Evolutionary conservation across 306 rosid species (phyloP).

Genomic region (Cotoneaster glaucophyllus): DNA sequence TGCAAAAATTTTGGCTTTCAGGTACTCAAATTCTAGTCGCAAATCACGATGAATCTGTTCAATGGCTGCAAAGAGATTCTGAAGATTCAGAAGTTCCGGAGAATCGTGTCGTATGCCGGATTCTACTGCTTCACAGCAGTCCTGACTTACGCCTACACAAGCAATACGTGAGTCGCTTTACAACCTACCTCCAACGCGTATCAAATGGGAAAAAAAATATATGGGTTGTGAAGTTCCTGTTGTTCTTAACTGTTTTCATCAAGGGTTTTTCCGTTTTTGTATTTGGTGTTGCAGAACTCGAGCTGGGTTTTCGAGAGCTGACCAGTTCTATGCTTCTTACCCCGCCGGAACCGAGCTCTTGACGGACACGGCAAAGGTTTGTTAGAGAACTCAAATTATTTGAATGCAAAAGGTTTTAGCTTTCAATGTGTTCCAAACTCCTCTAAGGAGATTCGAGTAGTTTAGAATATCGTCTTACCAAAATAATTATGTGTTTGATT

Average conservation of each 20-base stretch:
- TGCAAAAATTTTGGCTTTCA: conserved; percentile 8
- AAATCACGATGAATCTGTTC: conserved; percentile 18
- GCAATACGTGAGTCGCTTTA: conserved; percentile 59
- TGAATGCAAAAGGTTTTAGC: no score
- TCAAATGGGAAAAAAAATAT: background rate
- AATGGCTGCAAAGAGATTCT: conserved; percentile 52
- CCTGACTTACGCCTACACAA: conserved; percentile 59
- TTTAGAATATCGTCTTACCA: no score
- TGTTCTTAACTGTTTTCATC: conserved; percentile 2
- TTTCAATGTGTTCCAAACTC: background rate
- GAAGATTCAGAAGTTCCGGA: conserved; percentile 78
- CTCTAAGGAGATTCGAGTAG: no score
- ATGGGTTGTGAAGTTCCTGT: background rate
- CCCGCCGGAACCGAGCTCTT: conserved; percentile 94
- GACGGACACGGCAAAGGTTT: conserved; percentile 74
- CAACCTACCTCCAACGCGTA: background rate
- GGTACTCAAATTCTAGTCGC: conserved; percentile 9
- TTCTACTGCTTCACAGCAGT: conserved; percentile 69
- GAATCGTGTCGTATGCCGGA: conserved; percentile 71
- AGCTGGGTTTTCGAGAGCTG: conserved; percentile 93
- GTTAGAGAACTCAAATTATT: background rate
- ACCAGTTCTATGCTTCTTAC: conserved; percentile 89
- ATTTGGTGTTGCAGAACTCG: conserved; percentile 62
- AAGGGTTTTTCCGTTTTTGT: background rate
- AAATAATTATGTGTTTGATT: background rate